Evolutionary conservation across 805 yeast species (phyloP).

Genomic region (Starmerella geochares): DNA sequence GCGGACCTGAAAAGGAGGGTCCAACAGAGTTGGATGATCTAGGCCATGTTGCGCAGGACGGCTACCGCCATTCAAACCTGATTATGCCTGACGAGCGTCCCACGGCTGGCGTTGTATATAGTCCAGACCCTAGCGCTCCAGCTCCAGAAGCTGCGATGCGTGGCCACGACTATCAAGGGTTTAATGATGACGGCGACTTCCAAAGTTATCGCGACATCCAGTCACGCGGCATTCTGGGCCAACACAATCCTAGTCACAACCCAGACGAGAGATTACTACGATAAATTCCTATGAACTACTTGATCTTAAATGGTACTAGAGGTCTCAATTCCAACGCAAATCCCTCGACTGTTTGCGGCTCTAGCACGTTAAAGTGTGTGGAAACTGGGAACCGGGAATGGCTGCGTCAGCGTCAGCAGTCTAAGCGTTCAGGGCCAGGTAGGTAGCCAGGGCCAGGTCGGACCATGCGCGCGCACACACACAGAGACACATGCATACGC

Average conservation of each 20-base stretch:
- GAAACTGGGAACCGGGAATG: too few relatives aligned
- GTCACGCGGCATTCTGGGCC: conserved; percentile 15
- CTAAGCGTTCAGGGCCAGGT: too few relatives aligned
- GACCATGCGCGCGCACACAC: neutral
- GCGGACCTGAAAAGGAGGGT: conserved; percentile 20
- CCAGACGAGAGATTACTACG: conserved; percentile 4
- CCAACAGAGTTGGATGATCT: conserved; percentile 62
- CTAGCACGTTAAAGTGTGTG: too few relatives aligned
- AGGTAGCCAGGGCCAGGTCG: neutral
- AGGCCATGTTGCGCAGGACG: conserved; percentile 43
- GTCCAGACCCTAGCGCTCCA: neutral
- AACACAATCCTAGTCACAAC: neutral
- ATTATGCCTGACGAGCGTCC: neutral
- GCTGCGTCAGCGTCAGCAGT: neutral
- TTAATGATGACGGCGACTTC: conserved; percentile 8
- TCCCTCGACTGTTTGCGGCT: too few relatives aligned
- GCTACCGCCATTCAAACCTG: conserved; percentile 26
- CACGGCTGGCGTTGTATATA: conserved; percentile 2
- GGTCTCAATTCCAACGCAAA: too few relatives aligned
- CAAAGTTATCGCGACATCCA: conserved; percentile 18
- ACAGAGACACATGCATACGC: neutral
- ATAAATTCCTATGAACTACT: neutral
- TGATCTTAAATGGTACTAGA: neutral
- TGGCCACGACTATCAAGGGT: neutral
- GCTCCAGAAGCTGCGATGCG: conserved; percentile 8